Base-by-base conservation (phyloP, 352 stramenopile species). In the Pythium phragmiticola region DNA sequence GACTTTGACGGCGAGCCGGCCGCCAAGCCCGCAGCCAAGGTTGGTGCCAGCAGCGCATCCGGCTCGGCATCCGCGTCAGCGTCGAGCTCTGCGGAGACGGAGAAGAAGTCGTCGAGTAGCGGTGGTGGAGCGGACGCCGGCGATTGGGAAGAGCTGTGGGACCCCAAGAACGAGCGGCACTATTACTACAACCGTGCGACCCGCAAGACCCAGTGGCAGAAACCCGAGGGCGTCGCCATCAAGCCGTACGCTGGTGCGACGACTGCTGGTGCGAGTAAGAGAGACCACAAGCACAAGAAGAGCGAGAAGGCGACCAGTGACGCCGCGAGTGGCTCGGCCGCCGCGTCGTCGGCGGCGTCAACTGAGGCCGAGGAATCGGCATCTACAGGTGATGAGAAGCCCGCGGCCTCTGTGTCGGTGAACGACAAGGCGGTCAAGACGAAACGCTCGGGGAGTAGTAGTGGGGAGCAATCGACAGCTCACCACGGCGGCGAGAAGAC, bases 171-270 rank as follows among this genome's bases (percentile, higher is more conserved):
- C 57, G 72, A 89, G 60, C 84, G 84, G 36, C 65, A 84, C 23
- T 95, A 95, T 68, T 95, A 95, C 69, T 92, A 91, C 75, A 89
- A 95, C 73, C 87, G 84, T 54, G 60, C 74, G 50, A 89, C 69
- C 6, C 80, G 83, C 21, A 92, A 92, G 72, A 93, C 83, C 21
- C 84, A 94, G 64, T 95, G 87, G 87, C 74, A 83, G 53, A 73
- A 74, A n/a, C 87, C 87, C 11, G 78, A 94, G 65, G 64, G 71
- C 19, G 87, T 95, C 12, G 70, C 88, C 39, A 89, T 94, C 57
- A 91, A 90, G 51, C 81, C 80, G 7, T 84, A 90, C 60, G 66
- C 59, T 5, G 82, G 69, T 28, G 48, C 53, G 6, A 30, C 50
- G 6, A 43, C 50, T 1, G 23, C 51, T 3, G 16, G 16, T 19